Conservation (phyloP, 202 grass and related monocot genomes). For the Musa balbisiana region DNA sequence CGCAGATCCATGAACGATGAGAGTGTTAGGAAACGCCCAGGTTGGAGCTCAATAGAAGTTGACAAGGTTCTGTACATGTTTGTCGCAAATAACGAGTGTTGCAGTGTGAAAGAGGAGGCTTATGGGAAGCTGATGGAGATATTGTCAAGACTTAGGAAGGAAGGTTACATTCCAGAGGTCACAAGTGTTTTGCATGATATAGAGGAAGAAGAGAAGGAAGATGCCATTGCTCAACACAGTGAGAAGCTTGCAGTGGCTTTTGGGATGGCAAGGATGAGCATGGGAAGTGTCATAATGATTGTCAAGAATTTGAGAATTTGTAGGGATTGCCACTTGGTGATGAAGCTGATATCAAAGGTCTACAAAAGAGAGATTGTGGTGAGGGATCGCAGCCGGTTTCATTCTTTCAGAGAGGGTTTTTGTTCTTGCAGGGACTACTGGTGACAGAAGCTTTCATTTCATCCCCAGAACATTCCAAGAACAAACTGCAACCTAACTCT, state of each 20-base stretch:
- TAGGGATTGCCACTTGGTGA: constrained; percentile 20
- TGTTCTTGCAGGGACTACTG: constrained; percentile 33
- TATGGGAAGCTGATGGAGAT: neutral
- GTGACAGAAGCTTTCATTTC: neutral
- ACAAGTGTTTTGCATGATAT: constrained; percentile 27
- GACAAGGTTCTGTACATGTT: constrained; percentile 18
- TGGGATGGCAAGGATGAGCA: constrained; percentile 15
- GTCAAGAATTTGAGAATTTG: constrained; percentile 28
- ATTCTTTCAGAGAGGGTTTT: constrained; percentile 14
- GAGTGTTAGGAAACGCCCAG: constrained; percentile 9
- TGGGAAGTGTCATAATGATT: constrained; percentile 17
- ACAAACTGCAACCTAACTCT: neutral
- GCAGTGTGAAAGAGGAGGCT: constrained; percentile 12
- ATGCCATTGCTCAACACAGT: constrained; percentile 14
- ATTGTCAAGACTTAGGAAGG: constrained; percentile 6
- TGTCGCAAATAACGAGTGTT: constrained; percentile 7
- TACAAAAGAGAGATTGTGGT: constrained; percentile 25
- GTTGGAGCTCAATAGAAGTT: constrained; percentile 29
- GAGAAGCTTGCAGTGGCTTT: constrained; percentile 31
- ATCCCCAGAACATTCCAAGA: neutral
- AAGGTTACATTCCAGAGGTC: constrained; percentile 16
- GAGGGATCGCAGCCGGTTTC: constrained; percentile 27
- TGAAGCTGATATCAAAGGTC: constrained; percentile 27
- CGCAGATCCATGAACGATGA: constrained; percentile 7
- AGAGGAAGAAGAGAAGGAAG: constrained; percentile 27